A percentile compares a stretch with the other conserved stretches of the same genome.
Evolutionary conservation across 2,329 filamentous ascomycete genomes (phyloP).

Genomic region (Lasiodiplodia citricola): DNA sequence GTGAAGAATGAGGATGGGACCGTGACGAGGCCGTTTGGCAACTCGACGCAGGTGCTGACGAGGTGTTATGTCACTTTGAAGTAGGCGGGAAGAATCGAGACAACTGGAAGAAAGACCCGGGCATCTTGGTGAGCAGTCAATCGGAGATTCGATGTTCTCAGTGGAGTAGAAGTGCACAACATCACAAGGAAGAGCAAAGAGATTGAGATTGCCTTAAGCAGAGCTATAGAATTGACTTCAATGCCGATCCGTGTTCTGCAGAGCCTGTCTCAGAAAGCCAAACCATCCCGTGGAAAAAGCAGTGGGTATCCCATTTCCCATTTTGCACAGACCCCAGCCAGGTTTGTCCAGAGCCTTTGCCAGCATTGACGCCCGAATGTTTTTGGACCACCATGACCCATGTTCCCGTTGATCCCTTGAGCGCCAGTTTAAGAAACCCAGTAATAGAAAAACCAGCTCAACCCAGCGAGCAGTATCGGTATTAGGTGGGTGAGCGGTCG

Average conservation of each 20-base stretch:
- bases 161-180: neutral
- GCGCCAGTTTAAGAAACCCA: neutral
- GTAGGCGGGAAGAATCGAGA: neutral
- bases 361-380: neutral
- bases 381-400: neutral
- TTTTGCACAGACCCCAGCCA: neutral
- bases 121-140: neutral
- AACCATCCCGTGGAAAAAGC: neutral
- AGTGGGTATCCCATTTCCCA: neutral
- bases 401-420: neutral
- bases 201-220: neutral
- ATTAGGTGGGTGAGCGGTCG: neutral
- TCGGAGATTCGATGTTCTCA: neutral
- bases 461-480: neutral
- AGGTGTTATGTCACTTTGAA: conserved; percentile 39
- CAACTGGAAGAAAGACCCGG: neutral
- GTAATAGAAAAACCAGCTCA: neutral
- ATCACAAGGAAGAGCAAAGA: neutral
- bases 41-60: conserved; percentile 33
- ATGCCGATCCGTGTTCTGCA: neutral
- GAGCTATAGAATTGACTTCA: neutral
- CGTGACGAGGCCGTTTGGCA: conserved; percentile 32
- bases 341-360: too few relatives aligned
- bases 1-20: conserved; percentile 33
- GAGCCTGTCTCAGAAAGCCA: neutral